Evolutionary conservation across 176 grass and related monocot species (phyloP), one percentile per base, ranked within the genome.

Genomic region (Cenchrus purpureus): DNA sequence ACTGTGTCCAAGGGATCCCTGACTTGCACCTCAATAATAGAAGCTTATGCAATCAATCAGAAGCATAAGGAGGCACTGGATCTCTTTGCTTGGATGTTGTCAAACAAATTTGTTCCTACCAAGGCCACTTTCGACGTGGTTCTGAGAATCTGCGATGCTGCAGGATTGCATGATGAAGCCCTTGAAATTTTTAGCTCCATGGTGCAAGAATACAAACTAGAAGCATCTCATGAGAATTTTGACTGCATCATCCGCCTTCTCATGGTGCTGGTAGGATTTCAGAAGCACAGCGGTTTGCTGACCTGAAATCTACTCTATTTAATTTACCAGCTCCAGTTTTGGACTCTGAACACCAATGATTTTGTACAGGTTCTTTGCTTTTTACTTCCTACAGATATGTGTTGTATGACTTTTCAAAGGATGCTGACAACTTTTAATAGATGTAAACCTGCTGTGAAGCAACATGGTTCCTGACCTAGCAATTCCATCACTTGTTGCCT

Each of bases 1-100:
- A 83, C 79, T 9, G 79, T 87, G 9, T 89, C 91, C n/a, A 94
- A 94, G 74, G 92, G 92, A 78, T 90, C 87, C 44, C 73, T 95
- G 77, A 95, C 89, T 66, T 98, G 96, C 85, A 93, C 89, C 44
- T 76, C 91, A 72, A 93, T 98, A 83, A 92, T 98, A 87, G 58
- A 95, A 82, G 91, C 96, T 77, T 98, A 95, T 32, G 87, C 85
- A 7, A 65, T 77, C 42, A 97, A 91, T 57, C 76, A 86, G 76
- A 77, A 57, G 54, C 90, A 92, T 44, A 79, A 83, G 79, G 95
- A 97, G 59, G 95, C 92, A 59, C 67, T 97, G 37, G 49, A 82
- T 81, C 83, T 97, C 45, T 94, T 92, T 87, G 88, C 90, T 74
- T 90, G 83, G 88, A 92, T 97, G 85, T 53, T 97, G 52, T 88